Evolutionary conservation across 768 basidiomycete species (phyloP), one percentile per base, ranked within the genome.

Genomic region (Dacryopinax spathularia): DNA sequence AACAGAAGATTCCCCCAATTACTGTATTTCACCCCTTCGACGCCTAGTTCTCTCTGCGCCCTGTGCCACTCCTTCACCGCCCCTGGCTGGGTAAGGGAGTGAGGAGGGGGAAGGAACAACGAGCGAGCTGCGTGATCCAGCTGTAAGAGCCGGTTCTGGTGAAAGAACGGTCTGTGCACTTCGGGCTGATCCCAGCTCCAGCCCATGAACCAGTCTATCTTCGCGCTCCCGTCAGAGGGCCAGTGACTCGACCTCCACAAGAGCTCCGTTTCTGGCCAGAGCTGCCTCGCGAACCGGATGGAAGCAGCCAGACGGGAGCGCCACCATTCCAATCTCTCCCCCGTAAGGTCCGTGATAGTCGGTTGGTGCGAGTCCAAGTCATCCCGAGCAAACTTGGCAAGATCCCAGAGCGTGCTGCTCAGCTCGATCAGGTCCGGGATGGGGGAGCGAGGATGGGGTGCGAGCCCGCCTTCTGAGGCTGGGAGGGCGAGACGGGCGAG

Each of bases 141-240:
- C 18, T 56, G 48, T 9, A 56, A 29, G 48, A 56, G 48, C 25
- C 48, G 48, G 25, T 56, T 56, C 15, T 56, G 48, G 31, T 56
- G 48, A 29, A 56, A 56, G 48, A 56, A 56, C 6, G 48, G 48
- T 31, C 48, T 10, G 18, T 56, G 48, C 25, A 29, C 48, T 10
- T 56, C 48, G 9, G 48, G 48, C 9, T 56, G 25, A 20, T 56
- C 29, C 48, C 48, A 56, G 48, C 48, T 56, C 48, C 48, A 56
- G 25, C 48, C 48, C 48, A 56, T 56, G 29, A 56, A 56, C 48
- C 48, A 56, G 48, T 56, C 48, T 9, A 56, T 56, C 18, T 56
- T 56, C 13, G 48, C 48, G 18, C 18, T 56, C 13, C 29, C 48
- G 25, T 56, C 48, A 20, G 25, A 27, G 4, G 48, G 48, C 48